These are phyloP conservation scores for Dittrichia graveolens DNA, from an alignment of 129 eudicot genomes.

Conservation along the genomic window DNA sequence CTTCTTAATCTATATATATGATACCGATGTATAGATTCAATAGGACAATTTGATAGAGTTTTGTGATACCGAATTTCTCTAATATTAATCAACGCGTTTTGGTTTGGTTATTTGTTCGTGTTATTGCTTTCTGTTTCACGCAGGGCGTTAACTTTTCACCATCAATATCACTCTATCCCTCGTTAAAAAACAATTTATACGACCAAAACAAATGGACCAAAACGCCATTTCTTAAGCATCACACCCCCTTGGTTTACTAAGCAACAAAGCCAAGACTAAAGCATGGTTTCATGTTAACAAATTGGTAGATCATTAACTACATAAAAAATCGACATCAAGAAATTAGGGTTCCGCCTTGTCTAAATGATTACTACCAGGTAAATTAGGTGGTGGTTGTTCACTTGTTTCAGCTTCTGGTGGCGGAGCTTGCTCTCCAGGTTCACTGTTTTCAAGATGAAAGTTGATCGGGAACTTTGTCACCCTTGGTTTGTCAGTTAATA, in stretches of 20 bases:
- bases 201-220: slow-evolving; percentile 9
- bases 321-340: background rate
- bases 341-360: slow-evolving; percentile 31
- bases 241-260: slow-evolving; percentile 15
- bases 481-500: slow-evolving; percentile 79
- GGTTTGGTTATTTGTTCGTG: no score
- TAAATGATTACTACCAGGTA: slow-evolving; percentile 37
- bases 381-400: slow-evolving; percentile 46
- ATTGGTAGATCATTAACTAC: slow-evolving; percentile 3
- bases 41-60: no score
- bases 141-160: background rate
- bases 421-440: slow-evolving; percentile 63
- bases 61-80: no score
- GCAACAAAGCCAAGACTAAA: slow-evolving; percentile 12
- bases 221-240: slow-evolving; percentile 11
- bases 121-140: no score
- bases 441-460: slow-evolving; percentile 76
- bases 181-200: background rate
- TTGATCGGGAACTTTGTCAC: slow-evolving; percentile 94
- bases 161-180: background rate
- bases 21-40: no score
- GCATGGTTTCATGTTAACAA: slow-evolving; percentile 25
- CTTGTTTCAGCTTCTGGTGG: slow-evolving; percentile 40
- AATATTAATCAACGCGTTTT: no score
- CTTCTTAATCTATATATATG: no score